Conservation (phyloP, 1,284 basidiomycete genomes). For the Tylopilus sp. region DNA sequence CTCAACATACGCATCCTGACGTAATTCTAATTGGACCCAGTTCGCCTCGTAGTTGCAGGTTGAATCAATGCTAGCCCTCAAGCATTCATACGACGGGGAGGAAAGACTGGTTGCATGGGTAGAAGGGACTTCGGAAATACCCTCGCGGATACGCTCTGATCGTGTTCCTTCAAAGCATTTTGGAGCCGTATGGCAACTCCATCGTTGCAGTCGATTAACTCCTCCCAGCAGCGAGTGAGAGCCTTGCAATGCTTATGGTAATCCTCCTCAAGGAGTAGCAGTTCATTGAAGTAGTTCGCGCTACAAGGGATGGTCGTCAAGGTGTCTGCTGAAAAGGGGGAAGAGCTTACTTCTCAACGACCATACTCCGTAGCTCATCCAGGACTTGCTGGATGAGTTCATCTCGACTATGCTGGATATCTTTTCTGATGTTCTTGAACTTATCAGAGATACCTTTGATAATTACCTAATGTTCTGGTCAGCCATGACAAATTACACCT, state of each 20-base stretch:
- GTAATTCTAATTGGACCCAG: not conserved
- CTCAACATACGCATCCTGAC: not conserved
- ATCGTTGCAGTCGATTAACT: constrained; percentile 32
- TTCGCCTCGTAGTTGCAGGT: not conserved
- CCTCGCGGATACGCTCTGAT: constrained; percentile 34
- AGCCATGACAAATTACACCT: constrained; percentile 5
- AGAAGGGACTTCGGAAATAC: constrained; percentile 37
- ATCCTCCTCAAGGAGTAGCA: constrained; percentile 41
- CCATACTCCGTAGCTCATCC: constrained; percentile 34
- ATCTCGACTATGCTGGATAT: constrained; percentile 39
- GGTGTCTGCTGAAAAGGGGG: not conserved
- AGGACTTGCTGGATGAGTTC: constrained; percentile 41
- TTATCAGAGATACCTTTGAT: constrained; percentile 40
- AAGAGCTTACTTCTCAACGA: constrained; percentile 15
- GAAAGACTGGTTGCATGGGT: constrained; percentile 19
- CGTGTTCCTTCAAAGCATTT: constrained; percentile 36
- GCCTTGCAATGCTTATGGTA: constrained; percentile 37
- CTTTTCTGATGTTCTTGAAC: constrained; percentile 40
- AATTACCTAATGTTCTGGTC: constrained; percentile 35
- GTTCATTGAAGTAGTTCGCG: constrained; percentile 37
- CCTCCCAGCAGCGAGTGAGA: constrained; percentile 34
- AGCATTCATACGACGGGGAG: constrained; percentile 5
- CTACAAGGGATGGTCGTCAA: constrained; percentile 22
- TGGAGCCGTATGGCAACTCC: constrained; percentile 27
- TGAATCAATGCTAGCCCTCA: not conserved